phyloP scores from a whole-genome alignment of 1,284 basidiomycete species.

The Schizophyllum amplum region DNA sequence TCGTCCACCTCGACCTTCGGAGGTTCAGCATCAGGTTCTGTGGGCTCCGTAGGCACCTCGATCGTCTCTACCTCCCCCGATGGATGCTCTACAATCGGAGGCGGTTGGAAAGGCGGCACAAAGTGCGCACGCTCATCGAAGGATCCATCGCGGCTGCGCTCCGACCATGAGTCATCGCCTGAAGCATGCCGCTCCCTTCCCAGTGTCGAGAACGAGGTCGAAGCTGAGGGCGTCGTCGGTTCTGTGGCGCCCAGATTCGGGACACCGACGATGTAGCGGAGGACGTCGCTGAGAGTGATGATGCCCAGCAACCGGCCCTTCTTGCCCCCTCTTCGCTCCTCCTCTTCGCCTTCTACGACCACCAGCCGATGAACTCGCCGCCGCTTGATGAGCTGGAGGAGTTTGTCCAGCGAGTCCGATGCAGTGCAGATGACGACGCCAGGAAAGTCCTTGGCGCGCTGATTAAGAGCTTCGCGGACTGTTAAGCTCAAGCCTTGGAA shows the following conservation, averaged over 20 bases:
- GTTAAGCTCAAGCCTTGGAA: constrained; percentile 94
- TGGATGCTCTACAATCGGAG: no score
- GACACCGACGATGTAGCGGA: constrained; percentile 77
- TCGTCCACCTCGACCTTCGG: no score
- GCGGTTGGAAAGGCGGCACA: no score
- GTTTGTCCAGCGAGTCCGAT: constrained; percentile 86
- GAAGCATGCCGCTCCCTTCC: no score
- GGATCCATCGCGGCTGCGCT: no score
- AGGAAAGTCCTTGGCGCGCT: constrained; percentile 88
- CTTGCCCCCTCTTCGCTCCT: constrained; percentile 66
- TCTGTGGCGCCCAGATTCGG: constrained; percentile 12
- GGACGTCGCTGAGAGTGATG: constrained; percentile 86
- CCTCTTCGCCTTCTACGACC: constrained; percentile 86
- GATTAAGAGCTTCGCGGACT: constrained; percentile 89
- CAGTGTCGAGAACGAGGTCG: no score
- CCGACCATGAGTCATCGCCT: no score
- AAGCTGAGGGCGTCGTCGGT: no score
- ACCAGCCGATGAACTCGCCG: constrained; percentile 90
- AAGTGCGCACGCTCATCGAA: no score
- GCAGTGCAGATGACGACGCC: constrained; percentile 96
- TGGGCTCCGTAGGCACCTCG: no score
- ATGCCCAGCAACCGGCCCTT: constrained; percentile 84
- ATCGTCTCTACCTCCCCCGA: no score
- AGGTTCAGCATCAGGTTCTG: no score
- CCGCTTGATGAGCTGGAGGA: constrained; percentile 90